phyloP scores from a whole-genome alignment of 73 alveolate genomes.

The Paraurostyla sp. region DNA sequence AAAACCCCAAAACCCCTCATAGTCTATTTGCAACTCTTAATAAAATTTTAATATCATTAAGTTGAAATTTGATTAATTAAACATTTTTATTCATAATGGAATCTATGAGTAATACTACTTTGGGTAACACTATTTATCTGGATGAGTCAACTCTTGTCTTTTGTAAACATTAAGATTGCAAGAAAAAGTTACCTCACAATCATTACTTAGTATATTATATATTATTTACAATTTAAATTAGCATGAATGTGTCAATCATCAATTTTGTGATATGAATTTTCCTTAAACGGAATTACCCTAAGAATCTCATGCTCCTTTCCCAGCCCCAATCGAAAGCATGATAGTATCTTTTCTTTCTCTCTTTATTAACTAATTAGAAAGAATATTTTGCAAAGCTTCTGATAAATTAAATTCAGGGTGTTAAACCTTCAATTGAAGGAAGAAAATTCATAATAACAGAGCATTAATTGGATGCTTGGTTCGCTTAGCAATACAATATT shows the following conservation, averaged over 20 bases:
- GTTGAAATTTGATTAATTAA: too few species aligned
- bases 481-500: background rate
- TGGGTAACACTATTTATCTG: background rate
- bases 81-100: too few species aligned
- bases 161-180: background rate
- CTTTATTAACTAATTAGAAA: background rate
- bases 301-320: background rate
- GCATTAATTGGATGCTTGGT: slow-evolving; percentile 45
- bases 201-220: background rate
- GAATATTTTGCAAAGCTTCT: background rate
- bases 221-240: background rate
- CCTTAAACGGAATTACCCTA: background rate
- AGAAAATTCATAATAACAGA: slow-evolving; percentile 47
- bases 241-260: background rate
- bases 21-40: too few species aligned
- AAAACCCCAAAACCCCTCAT: too few species aligned
- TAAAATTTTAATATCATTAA: too few species aligned
- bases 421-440: background rate
- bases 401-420: background rate
- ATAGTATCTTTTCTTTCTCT: background rate
- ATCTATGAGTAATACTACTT: too few species aligned
- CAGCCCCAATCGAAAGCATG: background rate
- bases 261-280: background rate
- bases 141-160: background rate
- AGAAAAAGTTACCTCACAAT: background rate